Evolutionary conservation across 2,329 filamentous ascomycete genomes (phyloP), one percentile per base, ranked within the genome.

Genomic region (Albifimbria verrucaria): DNA sequence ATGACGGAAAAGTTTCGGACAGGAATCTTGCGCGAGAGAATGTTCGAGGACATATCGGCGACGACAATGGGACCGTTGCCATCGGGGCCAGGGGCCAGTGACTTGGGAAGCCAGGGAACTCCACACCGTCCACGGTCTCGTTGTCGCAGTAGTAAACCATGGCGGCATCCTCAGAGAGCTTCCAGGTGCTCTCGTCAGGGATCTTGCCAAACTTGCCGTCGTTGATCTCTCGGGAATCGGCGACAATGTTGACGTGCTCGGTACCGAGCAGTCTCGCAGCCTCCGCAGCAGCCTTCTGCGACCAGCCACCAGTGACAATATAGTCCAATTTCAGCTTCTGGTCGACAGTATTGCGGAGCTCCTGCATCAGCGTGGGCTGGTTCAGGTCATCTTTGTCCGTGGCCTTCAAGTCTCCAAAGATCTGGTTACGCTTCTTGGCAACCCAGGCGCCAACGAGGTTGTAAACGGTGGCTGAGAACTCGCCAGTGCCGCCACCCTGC

Each of bases 41-140:
- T 96, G 71, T 97, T 97, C 54, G 90, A 96, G 46, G 83, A 89
- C 89, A 97, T 96, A 71, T 97, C 93, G 20, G 90, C 91, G 5
- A 96, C 87, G 6, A 97, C 88, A 54, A 96, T 82, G 1, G 86
- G 85, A 26, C 85, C 83, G 49, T 86, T 80, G 9, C 85, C 85
- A 48, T 85, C 81, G 2, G 77, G 71, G 7, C 71, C 71, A 11
- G 81, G 72, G 48, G 82, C 80, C 22, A 95, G 77, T 7, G 71
- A 69, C 57, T 86, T 74, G 93, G 93, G 65, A 84, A 83, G n/a
- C 63, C 72, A 6, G 88, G 90, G 62, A 95, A 96, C 67, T 97
- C 93, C 18, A 97, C 91, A 28, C 92, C 92, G 64, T 96, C 91
- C 6, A 95, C 90, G 0, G 91, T 96, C 77, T 97, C 92, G 63